Base-by-base conservation (phyloP, 2,329 filamentous ascomycete species). In the Furcasterigmium sp. region DNA sequence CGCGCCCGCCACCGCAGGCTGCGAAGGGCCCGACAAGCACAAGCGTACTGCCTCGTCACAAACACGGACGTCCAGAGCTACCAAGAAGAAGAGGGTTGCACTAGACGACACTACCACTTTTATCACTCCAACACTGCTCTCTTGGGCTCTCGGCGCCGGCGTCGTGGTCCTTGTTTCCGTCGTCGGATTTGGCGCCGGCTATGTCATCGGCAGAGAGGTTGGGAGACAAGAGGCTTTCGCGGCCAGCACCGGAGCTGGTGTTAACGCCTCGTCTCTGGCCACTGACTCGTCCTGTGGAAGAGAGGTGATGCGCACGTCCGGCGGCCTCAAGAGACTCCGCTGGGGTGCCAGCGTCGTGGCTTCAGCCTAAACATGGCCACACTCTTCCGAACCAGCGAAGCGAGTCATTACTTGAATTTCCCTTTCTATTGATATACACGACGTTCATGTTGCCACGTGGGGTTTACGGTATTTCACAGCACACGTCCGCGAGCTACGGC, bases 111-210 rank as follows among this genome's bases (percentile, higher is more conserved):
- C 67, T 23, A 52, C 60, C 8, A 56, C 68, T 3, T 56, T 73
- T 28, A 70, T 83, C 41, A 80, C 73, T 40, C 79, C 80, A 26
- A 82, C 80, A 2, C 61, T 83, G 8, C 58, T 84, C 39, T 80
- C 80, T 0, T 84, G 80, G 78, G 78, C 82, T 6, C 72, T 85
- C 42, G 80, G 77, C 44, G 81, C 82, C 8, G 81, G 82, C 15
- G 81, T 85, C 1, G 77, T 85, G 2, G 80, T 85, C 8, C 68
- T 86, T 10, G 76, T 85, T 3, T 82, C 78, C 8, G 82, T 84
- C 2, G 80, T 85, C 26, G 81, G 81, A 3, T 85, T 86, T 51
- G 80, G 82, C 3, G 82, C 82, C 8, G 82, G 82, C 10, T 84
- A 84, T 53, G 80, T 84, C 19, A 80, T 84, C 46, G 82, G 82